Percentiles rank a stretch among this genome's conserved stretches.
phyloP scores from a whole-genome alignment of 257 asterid species.

The Marsdenia floribunda region DNA sequence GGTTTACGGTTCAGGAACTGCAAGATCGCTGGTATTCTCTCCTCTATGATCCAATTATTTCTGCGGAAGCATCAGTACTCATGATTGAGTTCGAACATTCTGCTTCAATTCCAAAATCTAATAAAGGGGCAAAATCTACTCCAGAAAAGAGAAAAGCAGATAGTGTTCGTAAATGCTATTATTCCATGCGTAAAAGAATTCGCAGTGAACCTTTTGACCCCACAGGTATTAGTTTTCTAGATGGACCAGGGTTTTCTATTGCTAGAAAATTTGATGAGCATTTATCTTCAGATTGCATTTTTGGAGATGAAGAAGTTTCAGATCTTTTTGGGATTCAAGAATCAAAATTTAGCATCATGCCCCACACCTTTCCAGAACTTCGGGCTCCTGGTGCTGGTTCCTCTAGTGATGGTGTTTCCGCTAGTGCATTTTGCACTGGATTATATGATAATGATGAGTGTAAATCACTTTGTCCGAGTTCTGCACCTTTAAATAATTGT shows the following conservation, averaged over 20 bases:
- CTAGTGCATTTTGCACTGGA: constrained; percentile 23
- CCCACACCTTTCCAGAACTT: constrained; percentile 24
- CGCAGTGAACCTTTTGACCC: constrained; percentile 36
- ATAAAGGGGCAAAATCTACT: constrained; percentile 28
- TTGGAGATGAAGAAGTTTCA: constrained; percentile 25
- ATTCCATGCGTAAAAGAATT: constrained; percentile 66
- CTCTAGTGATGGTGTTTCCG: constrained; percentile 16
- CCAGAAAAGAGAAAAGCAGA: constrained; percentile 53
- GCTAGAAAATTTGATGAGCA: constrained; percentile 25
- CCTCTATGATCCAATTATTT: constrained; percentile 66
- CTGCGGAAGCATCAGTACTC: constrained; percentile 46
- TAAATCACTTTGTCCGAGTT: constrained; percentile 18
- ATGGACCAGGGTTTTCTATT: constrained; percentile 24
- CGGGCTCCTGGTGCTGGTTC: constrained; percentile 23
- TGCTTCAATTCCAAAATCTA: constrained; percentile 27
- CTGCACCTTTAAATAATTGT: constrained; percentile 17
- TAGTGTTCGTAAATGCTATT: constrained; percentile 49
- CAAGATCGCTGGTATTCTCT: constrained; percentile 76
- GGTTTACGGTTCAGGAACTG: constrained; percentile 55
- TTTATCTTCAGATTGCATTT: constrained; percentile 26
- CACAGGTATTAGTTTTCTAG: constrained; percentile 32
- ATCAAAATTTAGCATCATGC: constrained; percentile 18
- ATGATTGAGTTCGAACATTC: constrained; percentile 48
- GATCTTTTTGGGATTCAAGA: constrained; percentile 36
- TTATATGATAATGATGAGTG: constrained; percentile 22